These are phyloP conservation scores for Rosa lucieae DNA, from an alignment of 306 rosid species.

Conservation along the genomic window DNA sequence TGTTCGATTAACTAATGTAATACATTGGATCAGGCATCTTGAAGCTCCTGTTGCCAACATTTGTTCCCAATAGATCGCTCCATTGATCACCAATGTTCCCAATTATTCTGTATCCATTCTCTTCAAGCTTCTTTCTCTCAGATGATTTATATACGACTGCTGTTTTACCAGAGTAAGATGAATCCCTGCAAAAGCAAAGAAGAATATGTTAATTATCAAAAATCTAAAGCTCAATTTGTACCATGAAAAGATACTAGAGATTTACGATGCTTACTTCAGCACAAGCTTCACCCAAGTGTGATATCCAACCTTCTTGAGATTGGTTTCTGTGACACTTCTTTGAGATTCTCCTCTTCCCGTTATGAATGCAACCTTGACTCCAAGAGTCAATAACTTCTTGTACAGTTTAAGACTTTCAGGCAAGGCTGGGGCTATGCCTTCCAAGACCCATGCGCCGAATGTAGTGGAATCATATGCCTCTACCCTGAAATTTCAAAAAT, in stretches of 20 bases:
- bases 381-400: conserved; percentile 27
- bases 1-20: conserved; percentile 36
- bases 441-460: conserved; percentile 37
- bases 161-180: conserved; percentile 15
- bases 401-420: conserved; percentile 50
- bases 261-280: conserved; percentile 32
- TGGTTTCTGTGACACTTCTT: conserved; percentile 8
- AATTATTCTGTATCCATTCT: conserved; percentile 45
- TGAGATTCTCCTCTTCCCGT: neutral
- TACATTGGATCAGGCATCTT: conserved; percentile 67
- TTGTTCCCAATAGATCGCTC: conserved; percentile 55
- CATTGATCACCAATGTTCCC: conserved; percentile 75
- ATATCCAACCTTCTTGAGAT: conserved; percentile 42
- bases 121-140: conserved; percentile 40
- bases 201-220: neutral
- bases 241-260: too few relatives aligned
- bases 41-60: conserved; percentile 47
- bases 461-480: conserved; percentile 18
- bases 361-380: conserved; percentile 39
- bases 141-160: conserved; percentile 47
- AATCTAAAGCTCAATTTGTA: neutral
- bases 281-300: conserved; percentile 44
- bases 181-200: conserved; percentile 31
- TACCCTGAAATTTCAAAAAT: conserved; percentile 30
- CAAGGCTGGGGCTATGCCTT: conserved; percentile 41